These are phyloP conservation scores for Lentinula boryana DNA, from an alignment of 768 basidiomycete species.

Conservation along the genomic window DNA sequence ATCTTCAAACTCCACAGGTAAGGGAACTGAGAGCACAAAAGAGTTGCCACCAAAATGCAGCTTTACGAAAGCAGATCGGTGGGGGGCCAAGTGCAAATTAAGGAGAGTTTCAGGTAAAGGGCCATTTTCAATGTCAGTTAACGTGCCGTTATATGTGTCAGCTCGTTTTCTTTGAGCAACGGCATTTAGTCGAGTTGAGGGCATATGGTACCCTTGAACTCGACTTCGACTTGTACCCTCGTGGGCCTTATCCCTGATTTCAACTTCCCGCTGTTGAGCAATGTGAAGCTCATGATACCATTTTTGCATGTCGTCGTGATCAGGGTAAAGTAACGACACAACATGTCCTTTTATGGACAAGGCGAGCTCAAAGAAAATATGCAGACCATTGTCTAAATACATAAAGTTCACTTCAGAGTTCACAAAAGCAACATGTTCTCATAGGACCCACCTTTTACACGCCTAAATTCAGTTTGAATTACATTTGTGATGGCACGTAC, in stretches of 20 bases:
- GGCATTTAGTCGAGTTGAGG: background rate
- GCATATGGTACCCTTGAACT: background rate
- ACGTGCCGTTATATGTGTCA: background rate
- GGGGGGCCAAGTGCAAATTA: background rate
- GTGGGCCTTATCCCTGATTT: background rate
- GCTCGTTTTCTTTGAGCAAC: background rate
- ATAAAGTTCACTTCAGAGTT: background rate
- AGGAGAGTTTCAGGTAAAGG: background rate
- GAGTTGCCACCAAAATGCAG: slow-evolving; percentile 1
- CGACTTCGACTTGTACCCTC: background rate
- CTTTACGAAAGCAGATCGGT: background rate
- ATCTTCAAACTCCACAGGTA: slow-evolving; percentile 3
- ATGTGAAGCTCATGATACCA: background rate
- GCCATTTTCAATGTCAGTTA: background rate
- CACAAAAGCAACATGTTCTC: too few species aligned
- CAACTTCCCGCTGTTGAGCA: background rate
- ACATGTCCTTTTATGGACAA: background rate
- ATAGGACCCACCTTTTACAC: background rate
- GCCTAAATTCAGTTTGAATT: background rate
- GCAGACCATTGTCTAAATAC: background rate
- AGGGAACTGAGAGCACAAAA: background rate
- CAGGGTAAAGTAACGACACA: background rate
- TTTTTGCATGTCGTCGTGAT: background rate
- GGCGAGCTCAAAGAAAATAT: background rate
- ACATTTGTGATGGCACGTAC: background rate